These are phyloP conservation scores for Hanseniaspora sp. DNA, from an alignment of 1,139 yeast species.

Conservation along the genomic window DNA sequence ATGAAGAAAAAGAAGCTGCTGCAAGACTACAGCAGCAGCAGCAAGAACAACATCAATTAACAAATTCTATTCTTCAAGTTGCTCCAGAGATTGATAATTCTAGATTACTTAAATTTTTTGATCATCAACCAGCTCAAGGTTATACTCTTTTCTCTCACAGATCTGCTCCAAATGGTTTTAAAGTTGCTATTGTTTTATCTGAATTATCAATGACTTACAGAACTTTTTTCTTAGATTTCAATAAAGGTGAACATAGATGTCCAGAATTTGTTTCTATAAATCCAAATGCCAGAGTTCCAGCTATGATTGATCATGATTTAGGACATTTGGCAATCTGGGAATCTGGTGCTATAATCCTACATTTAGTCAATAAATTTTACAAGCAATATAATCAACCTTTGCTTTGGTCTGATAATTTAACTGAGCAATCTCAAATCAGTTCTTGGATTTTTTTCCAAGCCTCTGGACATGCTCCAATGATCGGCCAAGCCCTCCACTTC, in stretches of 20 bases:
- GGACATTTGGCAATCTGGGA: slow-evolving; percentile 85
- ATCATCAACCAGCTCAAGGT: slow-evolving; percentile 71
- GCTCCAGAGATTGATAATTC: slow-evolving; percentile 27
- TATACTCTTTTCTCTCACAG: slow-evolving; percentile 80
- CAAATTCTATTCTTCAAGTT: slow-evolving; percentile 3
- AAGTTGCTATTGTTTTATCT: slow-evolving; percentile 80
- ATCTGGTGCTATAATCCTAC: slow-evolving; percentile 78
- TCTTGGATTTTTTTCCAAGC: slow-evolving; percentile 93
- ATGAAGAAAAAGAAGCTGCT: slow-evolving; percentile 24
- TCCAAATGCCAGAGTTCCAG: slow-evolving; percentile 93
- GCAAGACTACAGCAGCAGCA: slow-evolving; percentile 18
- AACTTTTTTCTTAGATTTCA: slow-evolving; percentile 80
- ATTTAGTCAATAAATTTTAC: slow-evolving; percentile 56
- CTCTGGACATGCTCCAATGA: slow-evolving; percentile 95
- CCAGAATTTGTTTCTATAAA: slow-evolving; percentile 86
- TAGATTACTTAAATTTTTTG: slow-evolving; percentile 65
- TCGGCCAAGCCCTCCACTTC: slow-evolving; percentile 92
- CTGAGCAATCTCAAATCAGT: slow-evolving; percentile 76
- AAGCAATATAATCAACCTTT: slow-evolving; percentile 63
- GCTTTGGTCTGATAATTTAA: slow-evolving; percentile 68
- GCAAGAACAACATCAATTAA: slow-evolving; percentile 17
- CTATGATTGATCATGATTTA: slow-evolving; percentile 75
- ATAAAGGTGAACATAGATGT: slow-evolving; percentile 80
- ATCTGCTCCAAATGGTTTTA: slow-evolving; percentile 93
- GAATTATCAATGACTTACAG: slow-evolving; percentile 72